Conservation (phyloP, 805 yeast genomes). For the Saturnispora gosingensis region DNA sequence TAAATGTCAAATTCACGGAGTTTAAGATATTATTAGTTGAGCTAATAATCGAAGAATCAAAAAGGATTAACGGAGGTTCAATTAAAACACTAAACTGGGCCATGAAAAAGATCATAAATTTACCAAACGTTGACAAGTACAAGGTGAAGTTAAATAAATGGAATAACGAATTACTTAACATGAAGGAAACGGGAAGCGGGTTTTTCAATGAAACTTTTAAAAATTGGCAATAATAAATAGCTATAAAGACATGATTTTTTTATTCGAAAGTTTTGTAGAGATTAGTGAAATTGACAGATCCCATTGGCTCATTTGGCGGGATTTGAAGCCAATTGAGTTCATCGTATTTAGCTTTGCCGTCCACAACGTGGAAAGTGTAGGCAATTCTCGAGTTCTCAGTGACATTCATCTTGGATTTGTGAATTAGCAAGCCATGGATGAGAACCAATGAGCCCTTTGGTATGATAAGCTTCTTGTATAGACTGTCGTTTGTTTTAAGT, state of each 20-base stretch:
- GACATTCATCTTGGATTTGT: conserved; percentile 55
- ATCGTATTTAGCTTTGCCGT: conserved; percentile 56
- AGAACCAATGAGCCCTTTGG: conserved; percentile 64
- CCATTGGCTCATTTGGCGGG: conserved; percentile 43
- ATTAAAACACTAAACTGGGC: conserved; percentile 21
- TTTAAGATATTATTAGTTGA: conserved; percentile 16
- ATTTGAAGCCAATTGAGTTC: conserved; percentile 68
- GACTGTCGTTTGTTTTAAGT: conserved; percentile 26
- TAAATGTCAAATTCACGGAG: conserved; percentile 12
- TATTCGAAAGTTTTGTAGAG: conserved; percentile 22
- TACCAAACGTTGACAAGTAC: conserved; percentile 9
- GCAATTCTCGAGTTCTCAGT: conserved; percentile 57
- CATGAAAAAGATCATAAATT: conserved; percentile 15
- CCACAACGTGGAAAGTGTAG: conserved; percentile 73
- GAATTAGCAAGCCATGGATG: conserved; percentile 64
- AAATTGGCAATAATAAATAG: conserved; percentile 3
- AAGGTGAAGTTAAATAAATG: conserved; percentile 14
- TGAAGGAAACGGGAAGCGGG: conserved; percentile 18
- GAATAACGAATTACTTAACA: conserved; percentile 15
- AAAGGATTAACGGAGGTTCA: conserved; percentile 15
- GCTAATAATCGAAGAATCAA: conserved; percentile 17
- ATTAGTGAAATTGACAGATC: conserved; percentile 52
- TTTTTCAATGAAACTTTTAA: conserved; percentile 18
- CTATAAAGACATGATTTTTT: not conserved
- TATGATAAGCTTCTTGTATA: conserved; percentile 47